These are phyloP conservation scores for Fusarium sarcochroum DNA, from an alignment of 2,329 filamentous ascomycete species.

Conservation along the genomic window DNA sequence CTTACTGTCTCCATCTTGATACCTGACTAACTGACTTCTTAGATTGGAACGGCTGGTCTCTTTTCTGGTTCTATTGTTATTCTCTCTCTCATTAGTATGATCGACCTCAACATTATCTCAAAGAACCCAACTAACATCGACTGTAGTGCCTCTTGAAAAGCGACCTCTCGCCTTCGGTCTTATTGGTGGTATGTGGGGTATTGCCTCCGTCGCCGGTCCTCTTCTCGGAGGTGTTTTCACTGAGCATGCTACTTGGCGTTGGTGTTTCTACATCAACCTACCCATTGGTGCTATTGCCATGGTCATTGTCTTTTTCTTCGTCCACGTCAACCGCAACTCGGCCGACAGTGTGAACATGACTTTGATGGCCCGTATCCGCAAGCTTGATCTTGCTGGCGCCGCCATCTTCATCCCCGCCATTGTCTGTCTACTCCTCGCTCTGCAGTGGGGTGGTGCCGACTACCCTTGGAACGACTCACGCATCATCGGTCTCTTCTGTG, in stretches of 20 bases:
- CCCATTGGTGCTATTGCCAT: constrained; percentile 64
- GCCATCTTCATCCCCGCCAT: constrained; percentile 66
- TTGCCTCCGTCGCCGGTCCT: constrained; percentile 66
- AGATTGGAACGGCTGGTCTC: constrained; percentile 65
- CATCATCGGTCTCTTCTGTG: constrained; percentile 66
- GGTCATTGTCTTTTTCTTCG: constrained; percentile 62
- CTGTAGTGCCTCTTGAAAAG: constrained; percentile 65
- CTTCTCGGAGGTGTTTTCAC: constrained; percentile 66
- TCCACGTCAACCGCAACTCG: constrained; percentile 57
- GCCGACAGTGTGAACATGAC: constrained; percentile 52
- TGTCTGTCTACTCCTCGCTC: constrained; percentile 66
- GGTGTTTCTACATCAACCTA: constrained; percentile 66
- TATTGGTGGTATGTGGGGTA: constrained; percentile 69
- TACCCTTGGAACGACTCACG: constrained; percentile 64
- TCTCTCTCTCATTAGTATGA: constrained; percentile 58
- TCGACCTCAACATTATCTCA: background rate
- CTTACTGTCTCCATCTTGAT: background rate
- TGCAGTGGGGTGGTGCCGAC: constrained; percentile 69
- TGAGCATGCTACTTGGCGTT: constrained; percentile 65
- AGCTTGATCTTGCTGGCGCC: constrained; percentile 65
- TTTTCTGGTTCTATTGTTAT: constrained; percentile 66
- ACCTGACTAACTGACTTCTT: constrained; percentile 15
- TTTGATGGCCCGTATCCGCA: constrained; percentile 56
- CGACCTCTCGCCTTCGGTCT: constrained; percentile 68
- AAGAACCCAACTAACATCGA: background rate